Evolutionary conservation across 768 basidiomycete species (phyloP), one percentile per base, ranked within the genome.

Genomic region (Naganishia friedmannii): DNA sequence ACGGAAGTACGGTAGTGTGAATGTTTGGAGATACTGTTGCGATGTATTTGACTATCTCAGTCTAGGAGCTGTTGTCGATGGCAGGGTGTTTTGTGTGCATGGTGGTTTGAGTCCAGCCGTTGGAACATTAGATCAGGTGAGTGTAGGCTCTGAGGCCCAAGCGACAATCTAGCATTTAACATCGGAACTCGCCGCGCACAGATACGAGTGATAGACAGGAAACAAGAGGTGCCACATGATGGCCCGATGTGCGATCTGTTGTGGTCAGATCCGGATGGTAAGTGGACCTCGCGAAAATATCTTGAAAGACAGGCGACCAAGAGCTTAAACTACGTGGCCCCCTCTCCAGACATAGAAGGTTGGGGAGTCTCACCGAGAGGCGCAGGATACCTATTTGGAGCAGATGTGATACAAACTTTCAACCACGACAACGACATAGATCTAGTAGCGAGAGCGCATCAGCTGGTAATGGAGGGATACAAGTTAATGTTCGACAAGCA

Each of bases 211-310:
- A 95, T 98, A 75, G 94, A 97, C 83, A 83, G 95, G 39, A 93
- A 94, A 80, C 93, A 95, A 81, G 95, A 98, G 79, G 95, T 98
- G 28, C 95, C 95, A 31, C 95, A 98, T 80, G 95, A 98, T 78
- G 95, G 95, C 15, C 89, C 93, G 9, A 97, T 98, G 95, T 98
- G 95, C 77, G 95, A 98, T 82, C 84, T 98, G 1, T 84, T 98
- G n/a, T 98, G 95, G 95, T 96, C 94, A 70, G 95, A 98, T 84
- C 95, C 95, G 54, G 95, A 98, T 80, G 94, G 93, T 93, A 68
- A 73, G 85, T 78, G 15, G 15, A 8, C 42, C 42, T 13, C 15
- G 42, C 42, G 42, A 8, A 42, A 21, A 74, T 60, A 39, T 57
- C 55, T 37, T 51, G 23, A 15, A 63, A 8, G n/a, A 45, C 26